Conservation (phyloP, 805 yeast genomes). For the Phaffomyces antillensis region DNA sequence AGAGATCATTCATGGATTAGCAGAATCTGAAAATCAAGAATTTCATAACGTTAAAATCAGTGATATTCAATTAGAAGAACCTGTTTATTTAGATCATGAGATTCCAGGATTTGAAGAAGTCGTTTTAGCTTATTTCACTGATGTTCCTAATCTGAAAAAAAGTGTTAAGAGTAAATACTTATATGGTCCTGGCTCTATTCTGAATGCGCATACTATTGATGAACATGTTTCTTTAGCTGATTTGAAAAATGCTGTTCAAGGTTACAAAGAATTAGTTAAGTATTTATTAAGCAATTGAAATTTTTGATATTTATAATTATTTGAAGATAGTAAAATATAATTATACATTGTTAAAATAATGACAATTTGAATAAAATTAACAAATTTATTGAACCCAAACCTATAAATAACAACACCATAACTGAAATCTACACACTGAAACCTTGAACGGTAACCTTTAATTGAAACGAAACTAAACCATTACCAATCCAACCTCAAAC, state of each 20-base stretch:
- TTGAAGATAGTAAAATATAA: no score
- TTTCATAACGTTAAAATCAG: constrained; percentile 17
- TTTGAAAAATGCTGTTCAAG: constrained; percentile 43
- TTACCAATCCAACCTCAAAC: no score
- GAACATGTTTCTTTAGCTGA: constrained; percentile 45
- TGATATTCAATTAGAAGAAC: constrained; percentile 27
- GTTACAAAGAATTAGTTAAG: constrained; percentile 32
- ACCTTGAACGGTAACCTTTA: no score
- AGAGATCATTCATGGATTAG: constrained; percentile 22
- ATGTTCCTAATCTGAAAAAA: constrained; percentile 37
- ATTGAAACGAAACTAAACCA: no score
- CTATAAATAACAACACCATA: no score
- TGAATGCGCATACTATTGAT: constrained; percentile 51
- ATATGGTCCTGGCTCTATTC: constrained; percentile 63
- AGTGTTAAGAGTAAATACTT: constrained; percentile 34
- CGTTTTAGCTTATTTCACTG: constrained; percentile 46
- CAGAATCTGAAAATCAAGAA: constrained; percentile 24
- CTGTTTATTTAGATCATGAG: constrained; percentile 37
- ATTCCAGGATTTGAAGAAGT: constrained; percentile 59
- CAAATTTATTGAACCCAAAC: no score
- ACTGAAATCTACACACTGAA: no score
- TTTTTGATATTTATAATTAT: no score
- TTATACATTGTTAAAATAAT: no score
- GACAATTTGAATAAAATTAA: no score
- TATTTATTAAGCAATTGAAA: constrained; percentile 7